Evolutionary conservation across 345 rosid species (phyloP).

Genomic region (Boechera divaricarpa): DNA sequence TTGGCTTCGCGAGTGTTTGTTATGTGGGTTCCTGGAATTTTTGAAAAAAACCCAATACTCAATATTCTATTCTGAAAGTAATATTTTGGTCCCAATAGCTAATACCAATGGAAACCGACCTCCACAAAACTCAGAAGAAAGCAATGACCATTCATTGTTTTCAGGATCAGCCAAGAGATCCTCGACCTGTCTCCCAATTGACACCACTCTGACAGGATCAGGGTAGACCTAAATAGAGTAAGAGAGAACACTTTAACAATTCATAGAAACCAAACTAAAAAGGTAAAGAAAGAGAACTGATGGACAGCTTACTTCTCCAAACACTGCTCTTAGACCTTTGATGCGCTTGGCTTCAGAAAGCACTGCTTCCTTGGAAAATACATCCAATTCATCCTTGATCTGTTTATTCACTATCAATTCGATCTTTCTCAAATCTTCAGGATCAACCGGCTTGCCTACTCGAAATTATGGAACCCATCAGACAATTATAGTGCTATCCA

Average conservation of each 20-base stretch:
- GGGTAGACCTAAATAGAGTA: slow-evolving; percentile 70
- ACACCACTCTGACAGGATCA: slow-evolving; percentile 93
- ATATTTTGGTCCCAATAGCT: not conserved
- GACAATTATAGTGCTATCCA: slow-evolving; percentile 1
- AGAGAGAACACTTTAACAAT: slow-evolving; percentile 13
- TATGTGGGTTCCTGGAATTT: slow-evolving; percentile 77
- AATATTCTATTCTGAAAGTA: slow-evolving; percentile 30
- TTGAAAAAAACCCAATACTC: slow-evolving; percentile 34
- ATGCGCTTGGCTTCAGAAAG: slow-evolving; percentile 80
- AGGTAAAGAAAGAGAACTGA: slow-evolving; percentile 27
- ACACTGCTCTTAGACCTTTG: slow-evolving; percentile 88
- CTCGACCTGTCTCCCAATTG: slow-evolving; percentile 78
- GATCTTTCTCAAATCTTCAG: slow-evolving; percentile 72
- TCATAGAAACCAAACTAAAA: slow-evolving; percentile 19
- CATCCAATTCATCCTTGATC: slow-evolving; percentile 85
- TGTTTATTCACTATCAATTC: slow-evolving; percentile 91
- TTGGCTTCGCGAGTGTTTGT: slow-evolving; percentile 91
- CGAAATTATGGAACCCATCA: slow-evolving; percentile 31
- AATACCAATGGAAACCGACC: slow-evolving; percentile 53
- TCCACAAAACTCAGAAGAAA: slow-evolving; percentile 94
- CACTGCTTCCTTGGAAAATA: slow-evolving; percentile 74
- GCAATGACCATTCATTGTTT: slow-evolving; percentile 69
- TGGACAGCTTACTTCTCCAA: slow-evolving; percentile 82
- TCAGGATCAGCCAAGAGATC: slow-evolving; percentile 89
- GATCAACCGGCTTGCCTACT: slow-evolving; percentile 84